A percentile compares a stretch with the other conserved stretches of the same genome.
Conservation (phyloP, 2,329 filamentous ascomycete species). For the Thelonectria blattea region DNA sequence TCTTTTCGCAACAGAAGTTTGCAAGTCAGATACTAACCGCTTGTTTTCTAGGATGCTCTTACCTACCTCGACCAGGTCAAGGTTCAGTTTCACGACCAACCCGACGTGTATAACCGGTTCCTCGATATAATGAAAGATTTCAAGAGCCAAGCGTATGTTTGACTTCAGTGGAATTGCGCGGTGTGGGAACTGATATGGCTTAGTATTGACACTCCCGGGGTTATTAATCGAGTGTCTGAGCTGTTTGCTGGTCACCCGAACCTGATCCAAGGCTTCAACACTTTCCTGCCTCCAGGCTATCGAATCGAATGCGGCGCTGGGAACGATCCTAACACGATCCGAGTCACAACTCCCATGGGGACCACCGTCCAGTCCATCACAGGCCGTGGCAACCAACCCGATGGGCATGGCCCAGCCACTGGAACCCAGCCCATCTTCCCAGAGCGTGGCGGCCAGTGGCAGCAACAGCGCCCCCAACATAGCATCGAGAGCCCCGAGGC, state of each 20-base stretch:
- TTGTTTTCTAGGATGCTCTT: constrained; percentile 66
- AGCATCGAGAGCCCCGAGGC: constrained; percentile 68
- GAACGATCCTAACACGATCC: constrained; percentile 93
- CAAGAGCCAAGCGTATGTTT: constrained; percentile 88
- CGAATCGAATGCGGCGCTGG: constrained; percentile 94
- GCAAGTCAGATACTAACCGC: constrained; percentile 17
- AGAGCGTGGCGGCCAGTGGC: constrained; percentile 60
- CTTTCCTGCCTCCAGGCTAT: constrained; percentile 93
- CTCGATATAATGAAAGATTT: constrained; percentile 99
- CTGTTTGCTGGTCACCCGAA: constrained; percentile 95
- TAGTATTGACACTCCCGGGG: constrained; percentile 93
- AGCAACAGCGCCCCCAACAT: constrained; percentile 62
- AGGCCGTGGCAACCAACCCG: constrained; percentile 54
- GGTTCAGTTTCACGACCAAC: constrained; percentile 94
- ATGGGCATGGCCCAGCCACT: constrained; percentile 47
- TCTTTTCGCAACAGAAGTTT: neutral
- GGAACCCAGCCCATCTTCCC: constrained; percentile 54
- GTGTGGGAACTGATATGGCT: constrained; percentile 36
- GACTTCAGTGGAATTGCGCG: neutral
- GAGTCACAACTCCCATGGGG: constrained; percentile 97
- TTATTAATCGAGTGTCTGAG: constrained; percentile 94
- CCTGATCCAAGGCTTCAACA: constrained; percentile 97
- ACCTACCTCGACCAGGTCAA: constrained; percentile 99
- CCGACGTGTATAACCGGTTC: constrained; percentile 96
- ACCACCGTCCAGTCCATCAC: constrained; percentile 91